phyloP scores from a whole-genome alignment of 768 basidiomycete genomes.

The Hericium erinaceus region DNA sequence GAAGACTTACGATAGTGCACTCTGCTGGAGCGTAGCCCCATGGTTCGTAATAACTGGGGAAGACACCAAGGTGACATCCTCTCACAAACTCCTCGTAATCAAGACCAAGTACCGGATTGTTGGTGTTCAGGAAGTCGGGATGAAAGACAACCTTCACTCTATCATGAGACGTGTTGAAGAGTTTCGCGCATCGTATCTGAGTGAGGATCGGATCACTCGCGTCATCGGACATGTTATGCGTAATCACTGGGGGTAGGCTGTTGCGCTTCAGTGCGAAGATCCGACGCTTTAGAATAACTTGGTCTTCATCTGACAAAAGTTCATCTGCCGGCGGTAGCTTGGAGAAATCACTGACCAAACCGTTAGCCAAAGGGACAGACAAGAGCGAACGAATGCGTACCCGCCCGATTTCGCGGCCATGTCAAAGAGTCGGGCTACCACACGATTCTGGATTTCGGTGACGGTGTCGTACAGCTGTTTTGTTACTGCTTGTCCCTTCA shows the following conservation, averaged over 20 bases:
- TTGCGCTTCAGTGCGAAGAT: conserved; percentile 95
- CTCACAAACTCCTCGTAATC: conserved; percentile 99
- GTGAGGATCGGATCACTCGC: conserved; percentile 86
- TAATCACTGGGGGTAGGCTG: conserved; percentile 88
- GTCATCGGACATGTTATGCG: conserved; percentile 98
- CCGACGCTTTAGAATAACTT: conserved; percentile 88
- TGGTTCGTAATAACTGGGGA: conserved; percentile 95
- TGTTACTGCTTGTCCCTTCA: conserved; percentile 95
- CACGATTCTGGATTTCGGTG: conserved; percentile 87
- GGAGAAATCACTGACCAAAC: conserved; percentile 50
- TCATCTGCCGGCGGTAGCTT: conserved; percentile 64
- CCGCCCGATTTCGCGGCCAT: conserved; percentile 90
- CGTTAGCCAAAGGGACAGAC: not conserved
- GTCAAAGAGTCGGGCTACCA: conserved; percentile 89
- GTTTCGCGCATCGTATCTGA: conserved; percentile 86
- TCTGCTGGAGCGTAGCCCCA: conserved; percentile 98
- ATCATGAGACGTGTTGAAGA: conserved; percentile 85
- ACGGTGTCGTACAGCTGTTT: conserved; percentile 96
- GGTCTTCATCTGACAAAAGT: conserved; percentile 85
- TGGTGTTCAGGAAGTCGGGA: conserved; percentile 95
- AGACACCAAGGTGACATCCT: conserved; percentile 96
- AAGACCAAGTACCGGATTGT: conserved; percentile 93
- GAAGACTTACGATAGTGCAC: conserved; percentile 81
- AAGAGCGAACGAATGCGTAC: conserved; percentile 31
- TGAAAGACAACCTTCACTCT: conserved; percentile 98